A percentile compares a stretch with the other conserved stretches of the same genome.
These are phyloP conservation scores for Phaeophleospora eucalypticola DNA, from an alignment of 2,329 filamentous ascomycete genomes.

Conservation along the genomic window DNA sequence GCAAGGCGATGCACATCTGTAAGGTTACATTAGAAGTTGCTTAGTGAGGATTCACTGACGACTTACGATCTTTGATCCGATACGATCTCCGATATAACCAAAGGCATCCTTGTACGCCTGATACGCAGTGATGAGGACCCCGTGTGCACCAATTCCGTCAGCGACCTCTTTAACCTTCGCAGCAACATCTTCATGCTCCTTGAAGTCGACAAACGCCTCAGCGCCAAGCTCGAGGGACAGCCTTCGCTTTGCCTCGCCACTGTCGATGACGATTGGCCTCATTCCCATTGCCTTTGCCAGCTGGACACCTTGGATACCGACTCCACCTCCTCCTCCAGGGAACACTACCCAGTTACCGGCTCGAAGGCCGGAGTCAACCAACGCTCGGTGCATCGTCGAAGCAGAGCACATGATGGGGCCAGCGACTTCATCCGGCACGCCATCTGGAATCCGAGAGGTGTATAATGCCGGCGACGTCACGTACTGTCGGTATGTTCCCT, in stretches of 20 bases:
- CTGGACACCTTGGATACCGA: conserved; percentile 55
- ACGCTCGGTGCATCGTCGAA: conserved; percentile 55
- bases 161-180: conserved; percentile 45
- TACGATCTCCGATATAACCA: conserved; percentile 43
- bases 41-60: too few relatives aligned
- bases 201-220: conserved; percentile 56
- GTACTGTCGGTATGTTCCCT: conserved; percentile 57
- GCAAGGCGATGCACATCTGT: conserved; percentile 45
- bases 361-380: conserved; percentile 49
- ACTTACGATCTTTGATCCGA: conserved; percentile 44
- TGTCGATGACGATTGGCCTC: conserved; percentile 54
- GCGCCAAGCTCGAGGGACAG: conserved; percentile 50
- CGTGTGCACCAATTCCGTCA: conserved; percentile 47
- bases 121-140: conserved; percentile 37
- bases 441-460: conserved; percentile 53
- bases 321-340: conserved; percentile 52
- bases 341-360: conserved; percentile 55
- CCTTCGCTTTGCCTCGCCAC: conserved; percentile 45
- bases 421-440: conserved; percentile 52
- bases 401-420: conserved; percentile 59
- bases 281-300: conserved; percentile 49
- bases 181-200: conserved; percentile 37
- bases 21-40: too few relatives aligned
- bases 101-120: conserved; percentile 39
- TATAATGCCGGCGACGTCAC: conserved; percentile 53